Conservation (phyloP, 129 eudicot species). For the Tagetes erecta region DNA sequence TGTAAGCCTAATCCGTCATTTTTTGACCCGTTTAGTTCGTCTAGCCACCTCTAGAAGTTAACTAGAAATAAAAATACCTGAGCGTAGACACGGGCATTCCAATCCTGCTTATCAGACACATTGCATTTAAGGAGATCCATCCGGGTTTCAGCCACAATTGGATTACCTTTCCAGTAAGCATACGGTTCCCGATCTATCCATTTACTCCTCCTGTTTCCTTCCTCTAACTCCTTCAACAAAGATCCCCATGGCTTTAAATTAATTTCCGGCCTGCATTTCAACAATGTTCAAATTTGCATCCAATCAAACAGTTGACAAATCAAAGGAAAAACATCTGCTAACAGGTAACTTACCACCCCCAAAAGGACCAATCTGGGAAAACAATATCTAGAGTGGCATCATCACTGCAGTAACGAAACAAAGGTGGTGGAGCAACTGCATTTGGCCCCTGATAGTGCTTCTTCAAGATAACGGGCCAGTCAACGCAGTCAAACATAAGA, state of each 20-base stretch:
- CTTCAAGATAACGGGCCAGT: slow-evolving; percentile 43
- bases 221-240: slow-evolving; percentile 37
- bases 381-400: slow-evolving; percentile 50
- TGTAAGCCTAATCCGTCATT: neutral
- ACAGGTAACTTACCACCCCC: slow-evolving; percentile 60
- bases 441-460: slow-evolving; percentile 30
- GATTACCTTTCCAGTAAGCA: slow-evolving; percentile 51
- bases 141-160: slow-evolving; percentile 34
- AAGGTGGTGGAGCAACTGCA: slow-evolving; percentile 40
- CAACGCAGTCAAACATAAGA: slow-evolving; percentile 56
- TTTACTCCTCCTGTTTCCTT: slow-evolving; percentile 37
- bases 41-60: slow-evolving; percentile 12
- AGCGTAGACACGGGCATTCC: slow-evolving; percentile 41
- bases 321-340: neutral
- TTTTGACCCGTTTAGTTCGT: neutral
- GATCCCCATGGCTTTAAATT: slow-evolving; percentile 43
- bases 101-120: slow-evolving; percentile 34
- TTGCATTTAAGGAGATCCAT: slow-evolving; percentile 40
- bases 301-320: neutral
- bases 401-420: slow-evolving; percentile 65
- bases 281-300: slow-evolving; percentile 10
- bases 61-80: slow-evolving; percentile 28
- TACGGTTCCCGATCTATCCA: slow-evolving; percentile 44
- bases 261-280: slow-evolving; percentile 42
- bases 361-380: slow-evolving; percentile 69